Evolutionary conservation across 257 asterid genomes (phyloP).

Genomic region (Osmanthus fragrans): DNA sequence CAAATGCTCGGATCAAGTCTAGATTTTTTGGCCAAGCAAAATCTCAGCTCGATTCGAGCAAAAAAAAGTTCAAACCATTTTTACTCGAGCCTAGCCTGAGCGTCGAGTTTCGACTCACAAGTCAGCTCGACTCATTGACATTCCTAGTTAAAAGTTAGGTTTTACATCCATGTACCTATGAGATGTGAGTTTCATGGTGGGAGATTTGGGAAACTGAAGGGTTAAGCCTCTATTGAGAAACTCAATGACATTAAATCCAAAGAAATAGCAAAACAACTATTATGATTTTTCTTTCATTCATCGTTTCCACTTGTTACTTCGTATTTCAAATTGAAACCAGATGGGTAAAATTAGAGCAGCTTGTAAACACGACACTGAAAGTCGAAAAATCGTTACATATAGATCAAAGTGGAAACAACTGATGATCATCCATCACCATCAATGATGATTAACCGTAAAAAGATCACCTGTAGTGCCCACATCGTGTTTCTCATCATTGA

Average conservation of each 20-base stretch:
- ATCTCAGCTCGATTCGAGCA: no score
- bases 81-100: no score
- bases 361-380: neutral
- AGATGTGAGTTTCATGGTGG: no score
- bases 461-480: conserved; percentile 79
- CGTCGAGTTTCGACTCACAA: no score
- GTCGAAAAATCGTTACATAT: neutral
- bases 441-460: conserved; percentile 20
- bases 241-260: no score
- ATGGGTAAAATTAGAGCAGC: neutral
- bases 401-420: conserved; percentile 7
- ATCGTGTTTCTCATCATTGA: conserved; percentile 67
- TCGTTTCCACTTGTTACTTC: neutral
- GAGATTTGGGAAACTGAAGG: neutral
- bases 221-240: no score
- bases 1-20: no score
- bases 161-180: no score
- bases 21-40: no score
- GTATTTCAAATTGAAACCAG: conserved; percentile 1
- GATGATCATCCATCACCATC: conserved; percentile 6
- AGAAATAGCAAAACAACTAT: neutral
- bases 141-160: no score
- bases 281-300: neutral
- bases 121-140: no score
- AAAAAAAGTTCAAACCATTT: no score